These are phyloP conservation scores for Sporothrix globosa DNA, from an alignment of 2,329 filamentous ascomycete genomes.

Conservation along the genomic window DNA sequence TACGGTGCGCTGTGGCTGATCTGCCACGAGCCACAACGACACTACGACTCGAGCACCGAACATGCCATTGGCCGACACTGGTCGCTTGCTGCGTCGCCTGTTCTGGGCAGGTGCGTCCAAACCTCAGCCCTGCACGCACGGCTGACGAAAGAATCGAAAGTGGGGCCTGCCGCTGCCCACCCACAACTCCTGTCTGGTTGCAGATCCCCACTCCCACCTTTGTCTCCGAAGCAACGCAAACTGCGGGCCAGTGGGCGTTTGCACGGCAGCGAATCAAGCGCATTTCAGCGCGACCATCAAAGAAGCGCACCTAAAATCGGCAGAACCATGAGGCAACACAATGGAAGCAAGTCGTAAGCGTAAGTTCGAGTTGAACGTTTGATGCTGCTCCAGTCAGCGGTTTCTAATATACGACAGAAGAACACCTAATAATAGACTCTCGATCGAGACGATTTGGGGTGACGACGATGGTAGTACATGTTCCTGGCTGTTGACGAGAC, in stretches of 20 bases:
- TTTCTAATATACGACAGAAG: too few species aligned
- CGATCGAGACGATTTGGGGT: not conserved
- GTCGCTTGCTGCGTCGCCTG: not conserved
- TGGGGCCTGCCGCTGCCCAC: slow-evolving; percentile 17
- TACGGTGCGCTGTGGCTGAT: slow-evolving; percentile 14
- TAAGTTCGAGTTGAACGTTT: too few species aligned
- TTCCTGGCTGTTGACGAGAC: not conserved
- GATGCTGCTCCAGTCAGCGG: too few species aligned
- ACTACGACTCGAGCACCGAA: slow-evolving; percentile 1
- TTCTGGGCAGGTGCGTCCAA: not conserved
- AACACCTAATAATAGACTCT: not conserved
- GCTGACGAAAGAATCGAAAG: slow-evolving; percentile 34
- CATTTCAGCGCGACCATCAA: not conserved
- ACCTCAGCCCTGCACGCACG: slow-evolving; percentile 34
- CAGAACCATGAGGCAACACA: slow-evolving; percentile 14
- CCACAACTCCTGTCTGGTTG: slow-evolving; percentile 13
- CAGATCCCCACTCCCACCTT: slow-evolving; percentile 28
- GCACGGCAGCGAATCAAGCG: slow-evolving; percentile 22
- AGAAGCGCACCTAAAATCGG: not conserved
- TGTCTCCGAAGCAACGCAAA: slow-evolving; percentile 33
- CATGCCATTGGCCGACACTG: slow-evolving; percentile 22
- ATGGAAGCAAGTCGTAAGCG: not conserved
- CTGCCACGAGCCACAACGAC: slow-evolving; percentile 15
- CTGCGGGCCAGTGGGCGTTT: slow-evolving; percentile 16
- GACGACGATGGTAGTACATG: slow-evolving; percentile 12